These are phyloP conservation scores for Gyrodon lividus DNA, from an alignment of 768 basidiomycete genomes.

Conservation along the genomic window DNA sequence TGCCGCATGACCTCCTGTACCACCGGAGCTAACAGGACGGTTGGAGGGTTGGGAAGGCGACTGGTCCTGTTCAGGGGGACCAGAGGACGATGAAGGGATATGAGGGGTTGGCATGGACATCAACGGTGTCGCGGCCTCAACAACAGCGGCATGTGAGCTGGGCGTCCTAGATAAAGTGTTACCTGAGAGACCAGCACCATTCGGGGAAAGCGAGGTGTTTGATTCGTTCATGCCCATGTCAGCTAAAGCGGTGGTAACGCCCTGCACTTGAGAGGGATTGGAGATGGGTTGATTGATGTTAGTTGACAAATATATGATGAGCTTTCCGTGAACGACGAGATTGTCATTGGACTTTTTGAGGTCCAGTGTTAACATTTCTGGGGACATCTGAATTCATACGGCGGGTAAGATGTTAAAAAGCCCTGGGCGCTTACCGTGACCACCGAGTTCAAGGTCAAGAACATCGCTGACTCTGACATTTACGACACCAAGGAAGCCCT, in stretches of 20 bases:
- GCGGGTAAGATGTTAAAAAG: not conserved
- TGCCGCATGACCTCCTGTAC: slow-evolving; percentile 16
- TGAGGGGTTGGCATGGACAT: slow-evolving; percentile 42
- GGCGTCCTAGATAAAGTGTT: slow-evolving; percentile 56
- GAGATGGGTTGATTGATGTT: slow-evolving; percentile 82
- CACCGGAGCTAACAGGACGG: slow-evolving; percentile 39
- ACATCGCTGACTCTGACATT: slow-evolving; percentile 91
- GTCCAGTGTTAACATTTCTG: slow-evolving; percentile 96
- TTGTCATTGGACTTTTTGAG: slow-evolving; percentile 99
- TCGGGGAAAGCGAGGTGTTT: slow-evolving; percentile 55
- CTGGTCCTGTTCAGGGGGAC: slow-evolving; percentile 31
- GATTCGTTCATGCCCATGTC: slow-evolving; percentile 63
- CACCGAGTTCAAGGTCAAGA: slow-evolving; percentile 87
- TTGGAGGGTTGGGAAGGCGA: slow-evolving; percentile 23
- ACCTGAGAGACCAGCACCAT: slow-evolving; percentile 34
- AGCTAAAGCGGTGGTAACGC: slow-evolving; percentile 56
- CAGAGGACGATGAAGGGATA: slow-evolving; percentile 24
- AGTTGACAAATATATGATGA: slow-evolving; percentile 95
- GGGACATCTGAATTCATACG: slow-evolving; percentile 1
- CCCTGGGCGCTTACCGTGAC: slow-evolving; percentile 72
- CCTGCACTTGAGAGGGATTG: slow-evolving; percentile 72
- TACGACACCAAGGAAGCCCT: slow-evolving; percentile 97
- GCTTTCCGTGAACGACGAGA: slow-evolving; percentile 94
- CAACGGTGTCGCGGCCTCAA: slow-evolving; percentile 45
- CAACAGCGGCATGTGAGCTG: slow-evolving; percentile 62